phyloP scores from a whole-genome alignment of 345 rosid species.

The Theobroma cacao region DNA sequence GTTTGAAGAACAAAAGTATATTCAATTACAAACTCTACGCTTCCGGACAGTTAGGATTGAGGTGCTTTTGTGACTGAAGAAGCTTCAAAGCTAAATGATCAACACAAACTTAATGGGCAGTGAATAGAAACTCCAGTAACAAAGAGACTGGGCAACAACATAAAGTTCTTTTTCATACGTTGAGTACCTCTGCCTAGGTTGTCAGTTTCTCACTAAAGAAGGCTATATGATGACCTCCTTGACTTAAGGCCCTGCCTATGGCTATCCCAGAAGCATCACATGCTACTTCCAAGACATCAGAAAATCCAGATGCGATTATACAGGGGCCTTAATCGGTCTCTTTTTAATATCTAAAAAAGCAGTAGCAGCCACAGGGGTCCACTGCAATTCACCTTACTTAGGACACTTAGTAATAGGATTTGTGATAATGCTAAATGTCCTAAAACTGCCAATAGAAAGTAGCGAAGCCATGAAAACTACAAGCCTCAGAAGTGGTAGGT shows the following conservation, averaged over 20 bases:
- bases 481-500: neutral
- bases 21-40: neutral
- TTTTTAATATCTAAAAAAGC: neutral
- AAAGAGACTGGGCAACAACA: neutral
- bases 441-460: neutral
- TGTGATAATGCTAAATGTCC: neutral
- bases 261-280: neutral
- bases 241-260: neutral
- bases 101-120: neutral
- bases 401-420: neutral
- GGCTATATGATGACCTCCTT: neutral
- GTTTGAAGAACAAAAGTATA: neutral
- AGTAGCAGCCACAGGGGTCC: neutral
- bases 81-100: neutral
- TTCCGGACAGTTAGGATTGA: neutral
- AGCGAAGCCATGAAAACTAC: neutral
- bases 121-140: neutral
- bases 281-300: neutral
- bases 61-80: neutral
- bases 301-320: neutral
- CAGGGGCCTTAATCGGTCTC: neutral
- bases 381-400: neutral
- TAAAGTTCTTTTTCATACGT: neutral
- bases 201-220: neutral
- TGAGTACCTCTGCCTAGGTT: neutral